These are phyloP conservation scores for Hypoxylon sp. DNA, from an alignment of 2,329 filamentous ascomycete species.

Conservation along the genomic window DNA sequence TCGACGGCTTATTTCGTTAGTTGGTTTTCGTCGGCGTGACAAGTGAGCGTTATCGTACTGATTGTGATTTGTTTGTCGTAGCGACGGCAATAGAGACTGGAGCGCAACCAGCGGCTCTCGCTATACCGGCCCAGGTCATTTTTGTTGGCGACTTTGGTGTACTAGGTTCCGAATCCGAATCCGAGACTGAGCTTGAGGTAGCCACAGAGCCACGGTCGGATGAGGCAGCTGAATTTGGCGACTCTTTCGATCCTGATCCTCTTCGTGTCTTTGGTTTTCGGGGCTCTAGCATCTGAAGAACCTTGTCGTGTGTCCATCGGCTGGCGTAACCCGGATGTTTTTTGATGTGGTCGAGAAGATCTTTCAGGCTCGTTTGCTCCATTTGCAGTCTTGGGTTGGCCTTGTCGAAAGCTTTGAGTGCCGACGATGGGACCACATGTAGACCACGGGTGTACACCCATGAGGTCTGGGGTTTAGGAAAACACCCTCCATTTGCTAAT, in stretches of 20 bases:
- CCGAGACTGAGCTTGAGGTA: not conserved
- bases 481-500: conserved; percentile 45
- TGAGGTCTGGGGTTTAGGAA: conserved; percentile 50
- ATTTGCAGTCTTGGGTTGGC: conserved; percentile 22
- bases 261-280: not conserved
- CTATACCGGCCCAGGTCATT: not conserved
- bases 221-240: not conserved
- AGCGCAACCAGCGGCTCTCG: not conserved
- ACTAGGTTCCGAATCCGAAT: not conserved
- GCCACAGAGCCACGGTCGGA: not conserved
- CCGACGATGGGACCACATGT: conserved; percentile 46
- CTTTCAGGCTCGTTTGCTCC: conserved; percentile 36
- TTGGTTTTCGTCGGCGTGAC: not conserved
- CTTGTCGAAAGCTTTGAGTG: conserved; percentile 46
- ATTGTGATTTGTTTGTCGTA: not conserved
- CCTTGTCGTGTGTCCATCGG: conserved; percentile 23
- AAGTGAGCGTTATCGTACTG: not conserved
- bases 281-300: conserved; percentile 13
- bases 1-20: not conserved
- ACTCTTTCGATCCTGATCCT: not conserved
- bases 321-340: not conserved
- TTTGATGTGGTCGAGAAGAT: conserved; percentile 37
- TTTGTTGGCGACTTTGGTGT: not conserved
- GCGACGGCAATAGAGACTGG: not conserved
- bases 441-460: conserved; percentile 48